These are phyloP conservation scores for Selenicereus undatus DNA, from an alignment of 148 eudicot genomes.

Conservation along the genomic window DNA sequence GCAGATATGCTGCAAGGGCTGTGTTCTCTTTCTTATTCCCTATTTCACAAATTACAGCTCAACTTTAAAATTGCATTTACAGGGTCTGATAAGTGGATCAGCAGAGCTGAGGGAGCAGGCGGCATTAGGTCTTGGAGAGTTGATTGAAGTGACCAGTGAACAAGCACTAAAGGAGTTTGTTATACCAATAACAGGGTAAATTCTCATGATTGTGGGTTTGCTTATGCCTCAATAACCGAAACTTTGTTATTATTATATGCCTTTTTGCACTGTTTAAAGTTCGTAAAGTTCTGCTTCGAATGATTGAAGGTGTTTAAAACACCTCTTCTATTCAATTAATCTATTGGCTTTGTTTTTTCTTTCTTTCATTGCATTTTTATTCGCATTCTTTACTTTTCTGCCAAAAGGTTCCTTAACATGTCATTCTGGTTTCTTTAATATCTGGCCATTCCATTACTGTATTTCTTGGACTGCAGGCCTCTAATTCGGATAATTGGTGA, in stretches of 20 bases:
- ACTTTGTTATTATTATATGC: background rate
- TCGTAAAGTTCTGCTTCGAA: background rate
- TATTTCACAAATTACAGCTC: background rate
- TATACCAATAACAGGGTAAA: slow-evolving; percentile 90
- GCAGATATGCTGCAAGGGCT: background rate
- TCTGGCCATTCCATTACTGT: background rate
- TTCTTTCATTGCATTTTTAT: background rate
- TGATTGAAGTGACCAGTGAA: slow-evolving; percentile 95
- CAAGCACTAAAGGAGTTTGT: slow-evolving; percentile 80
- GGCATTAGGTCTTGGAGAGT: slow-evolving; percentile 92
- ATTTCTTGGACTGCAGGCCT: slow-evolving; percentile 51
- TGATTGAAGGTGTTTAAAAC: background rate
- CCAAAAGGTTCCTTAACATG: background rate
- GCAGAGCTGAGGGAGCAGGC: slow-evolving; percentile 98
- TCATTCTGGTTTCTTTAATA: background rate
- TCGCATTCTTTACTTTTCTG: background rate
- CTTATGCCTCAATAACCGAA: background rate
- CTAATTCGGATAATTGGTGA: slow-evolving; percentile 95
- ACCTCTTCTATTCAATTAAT: background rate
- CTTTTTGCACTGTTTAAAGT: background rate
- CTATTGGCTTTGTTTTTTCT: background rate
- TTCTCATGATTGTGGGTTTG: background rate
- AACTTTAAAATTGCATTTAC: slow-evolving; percentile 4
- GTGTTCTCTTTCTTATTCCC: background rate
- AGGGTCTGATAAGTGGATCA: slow-evolving; percentile 96